Conservation (phyloP, 2,329 filamentous ascomycete genomes). For the Podosphaera xanthii region DNA sequence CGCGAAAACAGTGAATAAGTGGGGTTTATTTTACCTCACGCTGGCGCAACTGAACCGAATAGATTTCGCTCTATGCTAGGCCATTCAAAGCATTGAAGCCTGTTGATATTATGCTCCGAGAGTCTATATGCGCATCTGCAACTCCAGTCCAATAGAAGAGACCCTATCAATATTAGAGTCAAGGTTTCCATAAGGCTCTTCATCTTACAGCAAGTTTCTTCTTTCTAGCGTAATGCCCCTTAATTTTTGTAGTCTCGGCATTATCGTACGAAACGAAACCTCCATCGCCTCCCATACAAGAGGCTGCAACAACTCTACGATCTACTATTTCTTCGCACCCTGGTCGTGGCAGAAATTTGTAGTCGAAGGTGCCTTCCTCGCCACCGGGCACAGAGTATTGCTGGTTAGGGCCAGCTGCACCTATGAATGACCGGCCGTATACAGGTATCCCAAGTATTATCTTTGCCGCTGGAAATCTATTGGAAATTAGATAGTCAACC, state of each 20-base stretch:
- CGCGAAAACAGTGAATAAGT: too few species aligned
- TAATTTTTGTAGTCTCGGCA: slow-evolving; percentile 49
- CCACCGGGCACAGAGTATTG: slow-evolving; percentile 30
- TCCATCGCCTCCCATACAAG: slow-evolving; percentile 48
- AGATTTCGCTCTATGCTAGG: not conserved
- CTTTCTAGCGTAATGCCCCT: slow-evolving; percentile 50
- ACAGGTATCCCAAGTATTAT: slow-evolving; percentile 54
- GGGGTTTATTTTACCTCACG: too few species aligned
- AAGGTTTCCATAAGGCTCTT: not conserved
- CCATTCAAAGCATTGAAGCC: slow-evolving; percentile 33
- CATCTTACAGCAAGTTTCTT: slow-evolving; percentile 37
- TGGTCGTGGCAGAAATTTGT: slow-evolving; percentile 39
- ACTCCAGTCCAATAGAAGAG: slow-evolving; percentile 70
- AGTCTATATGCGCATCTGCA: slow-evolving; percentile 36
- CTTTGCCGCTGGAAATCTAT: slow-evolving; percentile 46
- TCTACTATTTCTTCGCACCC: slow-evolving; percentile 45
- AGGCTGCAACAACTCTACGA: slow-evolving; percentile 42
- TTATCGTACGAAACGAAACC: slow-evolving; percentile 68
- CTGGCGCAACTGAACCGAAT: too few species aligned
- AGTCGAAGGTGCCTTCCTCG: slow-evolving; percentile 51
- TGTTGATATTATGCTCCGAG: slow-evolving; percentile 32
- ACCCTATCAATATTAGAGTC: slow-evolving; percentile 24
- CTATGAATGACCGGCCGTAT: slow-evolving; percentile 54
- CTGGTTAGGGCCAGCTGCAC: slow-evolving; percentile 40
- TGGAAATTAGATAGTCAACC: slow-evolving; percentile 39